Base-by-base conservation (phyloP, 257 asterid genomes). In the Solanum paucissectum region DNA sequence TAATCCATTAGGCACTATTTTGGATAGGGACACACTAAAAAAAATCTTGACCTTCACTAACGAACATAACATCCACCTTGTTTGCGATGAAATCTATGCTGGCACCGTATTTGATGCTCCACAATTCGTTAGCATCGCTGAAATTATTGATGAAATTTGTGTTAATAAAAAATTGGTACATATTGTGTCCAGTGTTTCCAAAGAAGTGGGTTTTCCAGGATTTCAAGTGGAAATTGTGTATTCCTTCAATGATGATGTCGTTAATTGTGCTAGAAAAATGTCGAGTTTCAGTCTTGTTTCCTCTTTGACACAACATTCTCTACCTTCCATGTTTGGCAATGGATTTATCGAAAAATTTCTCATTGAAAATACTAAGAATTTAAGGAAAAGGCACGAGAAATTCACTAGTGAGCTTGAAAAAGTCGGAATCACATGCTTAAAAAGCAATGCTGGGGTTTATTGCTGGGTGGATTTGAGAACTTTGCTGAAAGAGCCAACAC, bases 171-270 rank as follows among this genome's bases (percentile, higher is more conserved):
- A 88, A 44, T 84, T 93, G 12, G 88, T 96, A 3, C 98, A 96
- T 87, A 55, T 96, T 0, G 94, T 94, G 36, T 94, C 92, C 6
- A 94, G 98, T 81, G 71, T 96, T 87, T 95, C 98, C 0, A 96
- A 96, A 76, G 98, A 94, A 89, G 87, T 96, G 92, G 98, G 98
- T 3, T 90, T 96, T 6, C 98, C 99, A 0, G 99, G 99, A 0
- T 94, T 94, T 18, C 83, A 98, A 88, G 95, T 96, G 1, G 99
- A 98, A 33, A 91, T 94, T 14, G 62, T 95, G 60, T 96, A 96
- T 88, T 95, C 99, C 0, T 94, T 93, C 91, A 95, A 95, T 83
- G 98, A 96, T 73, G 27, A 0, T 0, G 98, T 96, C 0, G 94
- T 94, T 36, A 86, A 66, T 4, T 33, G 84, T 9, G 94, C 89